Evolutionary conservation across 2,329 filamentous ascomycete species (phyloP).

Genomic region (Byssothecium circinans): DNA sequence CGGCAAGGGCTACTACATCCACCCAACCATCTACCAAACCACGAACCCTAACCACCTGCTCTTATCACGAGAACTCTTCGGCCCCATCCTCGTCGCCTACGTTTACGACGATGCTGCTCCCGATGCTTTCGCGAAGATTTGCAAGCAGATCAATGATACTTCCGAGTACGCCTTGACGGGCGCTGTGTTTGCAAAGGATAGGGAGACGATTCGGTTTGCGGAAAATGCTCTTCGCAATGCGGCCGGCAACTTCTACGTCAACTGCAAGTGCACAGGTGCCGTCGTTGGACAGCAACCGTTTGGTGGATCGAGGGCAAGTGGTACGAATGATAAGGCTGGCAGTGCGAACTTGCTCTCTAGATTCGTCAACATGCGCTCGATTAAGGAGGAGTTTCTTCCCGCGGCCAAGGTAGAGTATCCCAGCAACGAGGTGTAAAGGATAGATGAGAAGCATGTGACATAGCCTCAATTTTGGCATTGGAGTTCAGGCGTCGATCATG

Average conservation of each 20-base stretch:
- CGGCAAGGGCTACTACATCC: constrained; percentile 78
- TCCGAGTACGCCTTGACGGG: constrained; percentile 79
- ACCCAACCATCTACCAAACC: constrained; percentile 80
- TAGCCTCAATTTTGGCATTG: neutral
- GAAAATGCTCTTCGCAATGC: constrained; percentile 72
- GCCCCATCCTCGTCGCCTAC: constrained; percentile 72
- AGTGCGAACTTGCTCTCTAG: constrained; percentile 54
- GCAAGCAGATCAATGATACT: constrained; percentile 67
- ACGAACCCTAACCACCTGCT: constrained; percentile 73
- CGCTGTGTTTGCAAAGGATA: constrained; percentile 72
- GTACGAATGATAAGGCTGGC: constrained; percentile 62
- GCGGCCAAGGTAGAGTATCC: constrained; percentile 55
- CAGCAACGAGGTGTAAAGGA: constrained; percentile 50
- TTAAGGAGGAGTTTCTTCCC: constrained; percentile 60
- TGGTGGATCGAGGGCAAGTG: constrained; percentile 58
- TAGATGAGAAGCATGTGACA: neutral
- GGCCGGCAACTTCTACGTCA: constrained; percentile 84
- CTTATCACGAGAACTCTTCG: constrained; percentile 79
- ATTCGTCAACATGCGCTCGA: constrained; percentile 59
- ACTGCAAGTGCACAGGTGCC: constrained; percentile 69
- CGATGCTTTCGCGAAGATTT: constrained; percentile 61
- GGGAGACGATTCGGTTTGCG: constrained; percentile 65
- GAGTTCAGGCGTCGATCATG: neutral
- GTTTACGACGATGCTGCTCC: constrained; percentile 71
- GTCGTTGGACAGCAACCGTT: constrained; percentile 56